Evolutionary conservation across 768 basidiomycete genomes (phyloP).

Genomic region (Xerocomellus chrysenteron): DNA sequence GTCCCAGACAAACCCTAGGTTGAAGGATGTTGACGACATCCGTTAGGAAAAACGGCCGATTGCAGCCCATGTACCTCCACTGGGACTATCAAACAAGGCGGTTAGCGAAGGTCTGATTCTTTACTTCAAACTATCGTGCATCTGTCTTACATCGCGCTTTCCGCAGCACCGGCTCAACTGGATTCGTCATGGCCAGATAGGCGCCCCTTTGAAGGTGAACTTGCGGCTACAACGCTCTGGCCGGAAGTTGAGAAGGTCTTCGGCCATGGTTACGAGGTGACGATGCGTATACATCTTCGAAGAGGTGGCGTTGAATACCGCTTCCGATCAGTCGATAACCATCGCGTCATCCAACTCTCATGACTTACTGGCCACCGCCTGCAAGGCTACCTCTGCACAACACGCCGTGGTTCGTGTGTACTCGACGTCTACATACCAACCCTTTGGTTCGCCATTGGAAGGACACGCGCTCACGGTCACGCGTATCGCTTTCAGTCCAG

Average conservation of each 20-base stretch:
- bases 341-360: slow-evolving; percentile 72
- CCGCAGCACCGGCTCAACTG: slow-evolving; percentile 17
- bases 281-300: not conserved
- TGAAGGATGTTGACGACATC: slow-evolving; percentile 3
- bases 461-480: slow-evolving; percentile 93
- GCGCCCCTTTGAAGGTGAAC: slow-evolving; percentile 87
- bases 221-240: slow-evolving; percentile 88
- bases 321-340: slow-evolving; percentile 63
- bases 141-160: not conserved
- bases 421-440: slow-evolving; percentile 68
- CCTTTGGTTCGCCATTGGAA: slow-evolving; percentile 65
- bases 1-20: not conserved
- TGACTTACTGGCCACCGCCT: slow-evolving; percentile 80
- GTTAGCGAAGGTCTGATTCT: slow-evolving; percentile 55
- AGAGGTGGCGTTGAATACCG: not conserved
- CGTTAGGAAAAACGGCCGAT: slow-evolving; percentile 60
- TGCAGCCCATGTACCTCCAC: slow-evolving; percentile 87
- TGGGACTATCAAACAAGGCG: slow-evolving; percentile 94
- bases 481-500: slow-evolving; percentile 82
- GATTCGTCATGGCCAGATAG: slow-evolving; percentile 23
- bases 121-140: not conserved
- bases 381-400: slow-evolving; percentile 82
- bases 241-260: slow-evolving; percentile 96
- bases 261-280: slow-evolving; percentile 95
- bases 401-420: slow-evolving; percentile 89